These are phyloP conservation scores for Mrakia blollopis DNA, from an alignment of 768 basidiomycete species.

Conservation along the genomic window DNA sequence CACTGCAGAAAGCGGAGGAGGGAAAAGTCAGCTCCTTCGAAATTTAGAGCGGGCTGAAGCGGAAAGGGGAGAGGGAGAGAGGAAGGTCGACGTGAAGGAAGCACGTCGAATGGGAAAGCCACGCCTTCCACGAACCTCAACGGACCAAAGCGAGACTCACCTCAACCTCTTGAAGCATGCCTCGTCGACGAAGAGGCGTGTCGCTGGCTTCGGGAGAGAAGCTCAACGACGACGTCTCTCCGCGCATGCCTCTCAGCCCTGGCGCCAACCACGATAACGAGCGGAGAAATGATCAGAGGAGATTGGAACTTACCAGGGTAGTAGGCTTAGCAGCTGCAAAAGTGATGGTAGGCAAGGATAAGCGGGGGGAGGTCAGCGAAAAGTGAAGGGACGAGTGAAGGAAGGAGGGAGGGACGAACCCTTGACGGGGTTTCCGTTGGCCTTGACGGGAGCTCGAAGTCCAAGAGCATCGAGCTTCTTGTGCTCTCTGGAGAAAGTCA, in stretches of 20 bases:
- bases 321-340: neutral
- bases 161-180: neutral
- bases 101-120: neutral
- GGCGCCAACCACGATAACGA: neutral
- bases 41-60: neutral
- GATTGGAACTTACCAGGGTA: neutral
- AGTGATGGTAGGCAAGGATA: neutral
- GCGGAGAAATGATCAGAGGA: neutral
- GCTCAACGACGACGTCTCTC: constrained; percentile 3
- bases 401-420: neutral
- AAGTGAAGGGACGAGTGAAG: neutral
- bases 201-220: neutral
- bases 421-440: constrained; percentile 16
- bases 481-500: neutral
- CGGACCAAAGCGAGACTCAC: neutral
- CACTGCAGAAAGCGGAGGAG: neutral
- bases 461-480: constrained; percentile 8
- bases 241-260: too few relatives aligned
- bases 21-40: neutral
- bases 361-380: neutral
- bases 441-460: constrained; percentile 14
- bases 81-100: neutral
- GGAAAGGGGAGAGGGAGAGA: neutral
- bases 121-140: constrained; percentile 2
- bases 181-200: neutral